Conservation (phyloP, 345 rosid genomes). For the Eucalyptus erythrocorys region DNA sequence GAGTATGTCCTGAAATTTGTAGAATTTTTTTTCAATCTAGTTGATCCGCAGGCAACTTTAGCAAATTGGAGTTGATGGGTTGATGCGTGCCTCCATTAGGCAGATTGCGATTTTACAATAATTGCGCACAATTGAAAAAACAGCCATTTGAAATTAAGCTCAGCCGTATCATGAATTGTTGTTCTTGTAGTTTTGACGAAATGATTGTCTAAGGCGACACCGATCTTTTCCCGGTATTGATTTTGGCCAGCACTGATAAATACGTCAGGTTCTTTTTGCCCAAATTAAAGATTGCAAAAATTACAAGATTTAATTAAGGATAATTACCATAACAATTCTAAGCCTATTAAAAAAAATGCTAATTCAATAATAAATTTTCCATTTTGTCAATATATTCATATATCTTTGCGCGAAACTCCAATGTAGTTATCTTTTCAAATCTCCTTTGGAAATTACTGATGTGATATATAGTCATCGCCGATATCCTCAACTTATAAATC, state of each 20-base stretch:
- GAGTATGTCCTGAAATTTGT: neutral
- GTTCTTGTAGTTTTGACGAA: neutral
- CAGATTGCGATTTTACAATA: neutral
- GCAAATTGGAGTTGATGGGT: neutral
- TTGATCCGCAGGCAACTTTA: neutral
- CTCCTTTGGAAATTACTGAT: accelerated
- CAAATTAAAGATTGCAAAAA: neutral
- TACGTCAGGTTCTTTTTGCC: neutral
- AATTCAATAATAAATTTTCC: neutral
- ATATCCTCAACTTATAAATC: accelerated
- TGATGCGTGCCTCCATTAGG: accelerated
- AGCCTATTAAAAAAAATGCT: neutral
- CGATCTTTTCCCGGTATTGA: neutral
- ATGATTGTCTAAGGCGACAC: neutral
- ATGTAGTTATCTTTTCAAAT: neutral
- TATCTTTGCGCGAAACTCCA: accelerated
- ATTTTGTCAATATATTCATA: neutral
- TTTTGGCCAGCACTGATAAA: accelerated
- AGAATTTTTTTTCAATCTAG: neutral
- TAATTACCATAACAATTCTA: neutral
- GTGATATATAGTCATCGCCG: accelerated
- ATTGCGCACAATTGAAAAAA: neutral
- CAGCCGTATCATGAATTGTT: neutral
- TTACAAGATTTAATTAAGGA: neutral
- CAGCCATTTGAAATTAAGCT: neutral